Conservation (phyloP, 2,329 filamentous ascomycete genomes). For the Colletotrichum tropicale region DNA sequence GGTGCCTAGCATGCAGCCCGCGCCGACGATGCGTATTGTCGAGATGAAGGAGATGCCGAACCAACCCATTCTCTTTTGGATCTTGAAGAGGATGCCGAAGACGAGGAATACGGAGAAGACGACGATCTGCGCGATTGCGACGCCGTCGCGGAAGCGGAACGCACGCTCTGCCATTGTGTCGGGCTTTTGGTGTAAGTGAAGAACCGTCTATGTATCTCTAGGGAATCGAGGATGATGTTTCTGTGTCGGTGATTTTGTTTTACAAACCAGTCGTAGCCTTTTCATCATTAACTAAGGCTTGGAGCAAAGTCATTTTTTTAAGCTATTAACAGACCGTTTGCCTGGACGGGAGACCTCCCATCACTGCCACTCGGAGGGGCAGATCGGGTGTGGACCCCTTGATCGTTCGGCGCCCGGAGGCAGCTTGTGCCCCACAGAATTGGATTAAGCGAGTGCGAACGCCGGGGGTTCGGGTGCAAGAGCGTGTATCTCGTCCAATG, state of each 20-base stretch:
- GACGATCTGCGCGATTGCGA: conserved; percentile 9
- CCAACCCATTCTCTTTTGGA: conserved; percentile 10
- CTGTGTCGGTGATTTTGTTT: background rate
- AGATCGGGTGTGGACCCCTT: background rate
- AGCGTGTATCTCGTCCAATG: background rate
- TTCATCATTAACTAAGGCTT: too few relatives aligned
- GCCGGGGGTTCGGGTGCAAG: background rate
- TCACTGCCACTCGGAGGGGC: background rate
- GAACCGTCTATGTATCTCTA: background rate
- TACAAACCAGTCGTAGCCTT: rapidly evolving
- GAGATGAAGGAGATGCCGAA: conserved; percentile 20
- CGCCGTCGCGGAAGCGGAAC: conserved; percentile 11
- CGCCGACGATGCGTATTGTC: conserved; percentile 23
- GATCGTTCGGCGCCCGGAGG: background rate
- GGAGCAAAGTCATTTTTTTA: too few relatives aligned
- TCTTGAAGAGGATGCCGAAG: background rate
- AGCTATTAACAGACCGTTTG: too few relatives aligned
- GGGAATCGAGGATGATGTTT: background rate
- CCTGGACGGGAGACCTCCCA: background rate
- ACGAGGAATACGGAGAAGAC: background rate
- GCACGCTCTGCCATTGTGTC: background rate
- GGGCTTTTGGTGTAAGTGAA: background rate
- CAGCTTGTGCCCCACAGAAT: background rate
- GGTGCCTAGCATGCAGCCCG: conserved; percentile 23
- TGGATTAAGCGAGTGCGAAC: background rate